Conservation (phyloP, 2,329 filamentous ascomycete genomes). For the Neoarthrinium moseri region DNA sequence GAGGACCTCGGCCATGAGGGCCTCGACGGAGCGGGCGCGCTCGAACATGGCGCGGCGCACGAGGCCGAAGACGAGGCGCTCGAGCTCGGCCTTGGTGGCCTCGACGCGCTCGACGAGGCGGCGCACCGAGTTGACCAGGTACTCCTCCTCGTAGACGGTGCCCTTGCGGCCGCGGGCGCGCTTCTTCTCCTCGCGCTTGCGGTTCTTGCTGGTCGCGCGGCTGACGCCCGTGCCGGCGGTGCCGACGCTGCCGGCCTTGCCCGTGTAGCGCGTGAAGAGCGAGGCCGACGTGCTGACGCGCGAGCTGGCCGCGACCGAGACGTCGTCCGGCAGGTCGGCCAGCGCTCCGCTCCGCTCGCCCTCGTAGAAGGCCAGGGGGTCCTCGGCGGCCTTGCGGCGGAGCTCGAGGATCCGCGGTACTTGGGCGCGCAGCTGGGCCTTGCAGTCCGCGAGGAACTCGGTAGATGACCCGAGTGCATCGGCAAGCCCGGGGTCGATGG, state of each 20-base stretch:
- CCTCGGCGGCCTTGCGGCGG: constrained; percentile 74
- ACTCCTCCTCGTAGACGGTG: constrained; percentile 97
- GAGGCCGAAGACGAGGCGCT: constrained; percentile 72
- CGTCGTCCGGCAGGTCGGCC: constrained; percentile 83
- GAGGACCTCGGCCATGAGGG: constrained; percentile 71
- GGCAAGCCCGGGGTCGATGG: constrained; percentile 75
- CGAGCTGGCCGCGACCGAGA: constrained; percentile 82
- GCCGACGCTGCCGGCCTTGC: constrained; percentile 60
- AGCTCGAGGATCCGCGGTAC: constrained; percentile 83
- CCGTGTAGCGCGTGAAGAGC: constrained; percentile 90
- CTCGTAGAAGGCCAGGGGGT: constrained; percentile 87
- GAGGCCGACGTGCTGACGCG: constrained; percentile 79
- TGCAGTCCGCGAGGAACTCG: constrained; percentile 92
- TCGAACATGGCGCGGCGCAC: constrained; percentile 84
- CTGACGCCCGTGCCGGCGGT: constrained; percentile 73
- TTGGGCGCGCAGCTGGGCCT: constrained; percentile 78
- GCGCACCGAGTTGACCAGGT: constrained; percentile 83
- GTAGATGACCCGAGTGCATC: constrained; percentile 82
- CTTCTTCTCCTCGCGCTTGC: constrained; percentile 89
- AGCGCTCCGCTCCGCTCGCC: constrained; percentile 64
- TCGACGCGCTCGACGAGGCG: constrained; percentile 83
- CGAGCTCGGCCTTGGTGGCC: constrained; percentile 67
- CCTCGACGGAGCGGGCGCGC: constrained; percentile 75
- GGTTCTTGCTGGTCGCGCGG: constrained; percentile 83
- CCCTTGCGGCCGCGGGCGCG: constrained; percentile 92